A percentile compares a stretch with the other conserved stretches of the same genome.
These are phyloP conservation scores for Pisolithus microcarpus DNA, from an alignment of 768 basidiomycete genomes.

Conservation along the genomic window DNA sequence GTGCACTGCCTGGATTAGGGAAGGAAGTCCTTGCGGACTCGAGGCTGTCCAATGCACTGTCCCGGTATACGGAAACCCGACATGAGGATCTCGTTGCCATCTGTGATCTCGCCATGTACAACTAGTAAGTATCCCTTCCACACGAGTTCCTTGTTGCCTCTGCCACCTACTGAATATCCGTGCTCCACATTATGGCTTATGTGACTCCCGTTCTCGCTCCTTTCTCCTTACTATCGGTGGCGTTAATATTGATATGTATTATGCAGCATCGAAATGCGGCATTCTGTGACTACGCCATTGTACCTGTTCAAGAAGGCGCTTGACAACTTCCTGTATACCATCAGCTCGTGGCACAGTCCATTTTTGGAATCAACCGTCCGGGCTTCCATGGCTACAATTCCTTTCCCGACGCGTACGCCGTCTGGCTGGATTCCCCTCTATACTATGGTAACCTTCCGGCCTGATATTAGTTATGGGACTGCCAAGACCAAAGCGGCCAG, in stretches of 20 bases:
- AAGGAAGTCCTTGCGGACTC: slow-evolving; percentile 39
- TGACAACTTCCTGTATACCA: slow-evolving; percentile 64
- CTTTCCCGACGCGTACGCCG: slow-evolving; percentile 55
- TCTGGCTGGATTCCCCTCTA: slow-evolving; percentile 89
- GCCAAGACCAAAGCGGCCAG: slow-evolving; percentile 61
- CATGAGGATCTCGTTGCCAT: slow-evolving; percentile 89
- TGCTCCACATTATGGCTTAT: not conserved
- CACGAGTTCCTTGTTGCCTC: slow-evolving; percentile 13
- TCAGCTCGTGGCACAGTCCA: slow-evolving; percentile 46
- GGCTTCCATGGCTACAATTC: slow-evolving; percentile 35
- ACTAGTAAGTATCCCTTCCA: slow-evolving; percentile 68
- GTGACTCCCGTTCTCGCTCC: slow-evolving; percentile 4
- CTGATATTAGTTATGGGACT: slow-evolving; percentile 86
- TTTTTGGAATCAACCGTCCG: slow-evolving; percentile 42
- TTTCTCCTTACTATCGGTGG: slow-evolving; percentile 17
- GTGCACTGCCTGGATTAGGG: slow-evolving; percentile 23
- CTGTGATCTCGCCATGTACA: slow-evolving; percentile 87
- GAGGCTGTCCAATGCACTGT: slow-evolving; percentile 58
- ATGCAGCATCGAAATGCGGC: slow-evolving; percentile 86
- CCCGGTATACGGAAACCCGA: slow-evolving; percentile 72
- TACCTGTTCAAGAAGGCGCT: slow-evolving; percentile 76
- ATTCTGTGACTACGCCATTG: slow-evolving; percentile 74
- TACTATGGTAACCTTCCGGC: slow-evolving; percentile 96
- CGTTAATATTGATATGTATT: slow-evolving; percentile 6
- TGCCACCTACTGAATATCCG: not conserved